phyloP scores from a whole-genome alignment of 192 early-diverging fungal genomes.

The Globomyces pollinis-pini region DNA sequence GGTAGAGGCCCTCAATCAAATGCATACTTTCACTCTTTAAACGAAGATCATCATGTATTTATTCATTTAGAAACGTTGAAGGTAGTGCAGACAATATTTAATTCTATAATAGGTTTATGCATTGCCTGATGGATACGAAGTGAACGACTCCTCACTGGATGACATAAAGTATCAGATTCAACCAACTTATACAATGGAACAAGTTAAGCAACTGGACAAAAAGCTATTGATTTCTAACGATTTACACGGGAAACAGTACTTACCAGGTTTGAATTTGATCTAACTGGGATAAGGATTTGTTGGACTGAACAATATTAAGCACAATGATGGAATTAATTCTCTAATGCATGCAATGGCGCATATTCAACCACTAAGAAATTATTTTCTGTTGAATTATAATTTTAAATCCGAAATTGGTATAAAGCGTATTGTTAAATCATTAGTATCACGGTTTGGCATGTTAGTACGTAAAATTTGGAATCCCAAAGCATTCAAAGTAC shows the following conservation, averaged over 20 bases:
- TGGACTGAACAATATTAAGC: constrained; percentile 90
- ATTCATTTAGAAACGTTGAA: constrained; percentile 81
- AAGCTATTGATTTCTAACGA: constrained; percentile 58
- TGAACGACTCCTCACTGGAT: constrained; percentile 71
- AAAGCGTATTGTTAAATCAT: neutral
- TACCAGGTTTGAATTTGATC: constrained; percentile 31
- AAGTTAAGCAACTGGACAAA: constrained; percentile 64
- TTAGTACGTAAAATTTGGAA: constrained; percentile 91
- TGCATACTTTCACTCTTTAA: constrained; percentile 92
- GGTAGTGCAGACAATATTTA: too few relatives aligned
- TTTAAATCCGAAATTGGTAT: too few relatives aligned
- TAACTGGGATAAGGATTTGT: constrained; percentile 72
- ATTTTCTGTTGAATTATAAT: constrained; percentile 58
- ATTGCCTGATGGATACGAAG: constrained; percentile 91
- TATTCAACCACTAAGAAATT: constrained; percentile 75
- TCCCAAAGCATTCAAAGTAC: constrained; percentile 81
- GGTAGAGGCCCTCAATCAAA: constrained; percentile 83
- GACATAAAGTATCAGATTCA: constrained; percentile 92
- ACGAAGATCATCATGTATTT: constrained; percentile 93
- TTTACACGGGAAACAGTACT: constrained; percentile 74
- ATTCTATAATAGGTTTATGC: too few relatives aligned
- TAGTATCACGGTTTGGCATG: constrained; percentile 61
- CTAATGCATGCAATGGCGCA: constrained; percentile 83
- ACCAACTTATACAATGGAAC: constrained; percentile 64
- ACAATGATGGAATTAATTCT: constrained; percentile 91